Evolutionary conservation across 2,329 filamentous ascomycete species (phyloP), one percentile per base, ranked within the genome.

Genomic region (Penicillium corylophilum): DNA sequence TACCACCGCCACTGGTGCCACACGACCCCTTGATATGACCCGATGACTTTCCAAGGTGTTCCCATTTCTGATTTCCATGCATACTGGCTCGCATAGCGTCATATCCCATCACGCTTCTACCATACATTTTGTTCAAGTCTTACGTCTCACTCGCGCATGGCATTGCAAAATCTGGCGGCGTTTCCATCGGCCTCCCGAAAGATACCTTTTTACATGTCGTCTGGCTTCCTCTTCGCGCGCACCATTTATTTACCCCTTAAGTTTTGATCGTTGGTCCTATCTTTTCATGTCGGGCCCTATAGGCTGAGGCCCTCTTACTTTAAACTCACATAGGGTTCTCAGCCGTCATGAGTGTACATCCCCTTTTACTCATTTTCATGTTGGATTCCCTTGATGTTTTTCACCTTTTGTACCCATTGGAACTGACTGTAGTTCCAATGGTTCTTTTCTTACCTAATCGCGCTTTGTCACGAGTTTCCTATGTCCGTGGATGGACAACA

Each of bases 1-100:
- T 97, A 91, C 74, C 94, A 99, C 71, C 86, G 94, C 55, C 95
- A 97, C 75, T 99, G 94, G 94, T 99, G 94, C 71, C 81, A 81
- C 62, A 74, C 64, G 43, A 66, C 70, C 35, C 69, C 70, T 55
- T 71, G 64, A 69, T 62, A 62, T 57, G 57, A 67, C 52, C 51
- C 56, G 55, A 63, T 53, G 58, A 58, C 56, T 39, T 54, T 56
- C 57, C 56, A 61, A 59, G 60, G 60, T 60, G 56, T 56, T 61
- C 54, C 54, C 44, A 48, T 63, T 61, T 63, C 54, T 64, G 65
- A 63, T 64, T 62, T 61, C 60, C 62, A 64, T 65, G 66, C 69
- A 67, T 69, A 62, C 57, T 59, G 60, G 60, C 62, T 64, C 65
- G 67, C 66, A 70, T 70, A 71, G 68, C 68, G 62, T 70, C 64